phyloP scores from a whole-genome alignment of 148 eudicot genomes.

The Dianthus caryophyllus region DNA sequence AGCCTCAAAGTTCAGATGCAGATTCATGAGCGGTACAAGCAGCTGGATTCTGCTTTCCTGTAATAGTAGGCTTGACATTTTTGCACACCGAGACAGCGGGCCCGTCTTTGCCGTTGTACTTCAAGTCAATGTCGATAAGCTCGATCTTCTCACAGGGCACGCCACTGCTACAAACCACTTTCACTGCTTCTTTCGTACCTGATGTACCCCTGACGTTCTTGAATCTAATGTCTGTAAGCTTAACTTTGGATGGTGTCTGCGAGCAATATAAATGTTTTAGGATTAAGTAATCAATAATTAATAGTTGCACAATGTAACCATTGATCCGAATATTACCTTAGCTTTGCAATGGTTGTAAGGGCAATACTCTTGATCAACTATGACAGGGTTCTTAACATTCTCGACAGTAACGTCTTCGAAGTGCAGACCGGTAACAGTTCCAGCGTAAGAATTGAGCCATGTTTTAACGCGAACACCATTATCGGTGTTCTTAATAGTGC shows the following conservation, averaged over 20 bases:
- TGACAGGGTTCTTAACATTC: conserved; percentile 34
- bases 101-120: conserved; percentile 30
- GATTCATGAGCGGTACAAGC: conserved; percentile 28
- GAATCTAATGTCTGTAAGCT: conserved; percentile 37
- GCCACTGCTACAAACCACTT: conserved; percentile 39
- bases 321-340: too few species aligned
- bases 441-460: conserved; percentile 37
- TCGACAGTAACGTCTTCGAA: conserved; percentile 40
- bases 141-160: conserved; percentile 37
- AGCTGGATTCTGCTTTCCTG: conserved; percentile 35
- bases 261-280: too few species aligned
- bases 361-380: conserved; percentile 55
- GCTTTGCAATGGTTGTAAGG: conserved; percentile 41
- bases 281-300: too few species aligned
- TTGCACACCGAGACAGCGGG: conserved; percentile 33
- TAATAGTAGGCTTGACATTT: conserved; percentile 31
- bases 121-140: conserved; percentile 39
- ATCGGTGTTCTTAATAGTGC: conserved; percentile 38
- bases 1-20: conserved; percentile 3
- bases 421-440: conserved; percentile 28
- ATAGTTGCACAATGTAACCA: too few species aligned
- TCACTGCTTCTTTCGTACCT: conserved; percentile 27
- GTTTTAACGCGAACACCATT: conserved; percentile 56
- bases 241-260: conserved; percentile 47
- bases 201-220: conserved; percentile 43